Conservation (phyloP, 805 yeast species). For the Candida insectorum region DNA sequence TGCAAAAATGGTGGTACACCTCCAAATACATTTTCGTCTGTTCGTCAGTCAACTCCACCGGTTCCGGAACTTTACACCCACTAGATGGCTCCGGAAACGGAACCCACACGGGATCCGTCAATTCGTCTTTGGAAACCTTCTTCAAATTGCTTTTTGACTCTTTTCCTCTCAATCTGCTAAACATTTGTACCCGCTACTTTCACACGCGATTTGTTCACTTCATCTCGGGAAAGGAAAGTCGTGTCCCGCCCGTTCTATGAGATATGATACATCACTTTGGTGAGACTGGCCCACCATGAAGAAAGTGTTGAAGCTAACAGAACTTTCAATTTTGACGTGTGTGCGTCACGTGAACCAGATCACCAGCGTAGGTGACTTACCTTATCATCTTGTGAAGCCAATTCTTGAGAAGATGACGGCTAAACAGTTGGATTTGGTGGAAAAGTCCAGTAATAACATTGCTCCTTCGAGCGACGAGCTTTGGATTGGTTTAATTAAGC, state of each 20-base stretch:
- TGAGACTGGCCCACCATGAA: background rate
- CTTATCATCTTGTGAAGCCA: conserved; percentile 48
- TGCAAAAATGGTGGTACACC: conserved; percentile 62
- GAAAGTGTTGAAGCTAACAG: conserved; percentile 4
- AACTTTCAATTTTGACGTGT: conserved; percentile 12
- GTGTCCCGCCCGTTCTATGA: too few species aligned
- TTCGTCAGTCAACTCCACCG: conserved; percentile 45
- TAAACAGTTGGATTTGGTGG: conserved; percentile 40
- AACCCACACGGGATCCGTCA: conserved; percentile 10
- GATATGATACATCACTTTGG: too few species aligned
- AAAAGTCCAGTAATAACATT: conserved; percentile 40
- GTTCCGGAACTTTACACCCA: conserved; percentile 47
- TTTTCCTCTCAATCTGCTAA: background rate
- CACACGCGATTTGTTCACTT: too few species aligned
- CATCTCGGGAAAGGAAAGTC: too few species aligned
- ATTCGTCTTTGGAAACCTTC: conserved; percentile 4
- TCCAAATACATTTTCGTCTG: conserved; percentile 58
- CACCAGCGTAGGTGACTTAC: conserved; percentile 24
- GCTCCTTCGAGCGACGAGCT: conserved; percentile 39
- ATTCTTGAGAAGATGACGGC: conserved; percentile 43
- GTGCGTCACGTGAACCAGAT: conserved; percentile 19
- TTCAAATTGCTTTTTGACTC: conserved; percentile 1
- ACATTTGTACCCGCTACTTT: background rate
- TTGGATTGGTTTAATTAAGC: conserved; percentile 43
- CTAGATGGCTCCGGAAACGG: conserved; percentile 22